These are phyloP conservation scores for Yarrowia phangngaensis DNA, from an alignment of 805 yeast genomes.

Conservation along the genomic window DNA sequence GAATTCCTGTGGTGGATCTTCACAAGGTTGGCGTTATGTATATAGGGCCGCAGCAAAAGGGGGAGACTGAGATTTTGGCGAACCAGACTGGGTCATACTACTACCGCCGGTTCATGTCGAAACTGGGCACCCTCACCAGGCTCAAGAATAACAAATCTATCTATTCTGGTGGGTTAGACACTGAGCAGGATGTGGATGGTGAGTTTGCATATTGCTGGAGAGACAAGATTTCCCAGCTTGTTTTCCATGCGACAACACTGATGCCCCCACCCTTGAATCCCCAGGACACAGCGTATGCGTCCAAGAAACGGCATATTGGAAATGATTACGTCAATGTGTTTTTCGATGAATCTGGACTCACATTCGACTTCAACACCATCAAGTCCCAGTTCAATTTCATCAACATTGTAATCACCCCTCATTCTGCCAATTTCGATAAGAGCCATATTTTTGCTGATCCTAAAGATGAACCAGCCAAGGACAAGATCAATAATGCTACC, in stretches of 20 bases:
- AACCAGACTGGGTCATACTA: slow-evolving; percentile 61
- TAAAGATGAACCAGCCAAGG: too few relatives aligned
- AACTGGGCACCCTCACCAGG: slow-evolving; percentile 58
- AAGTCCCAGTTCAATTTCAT: slow-evolving; percentile 79
- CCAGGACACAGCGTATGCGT: slow-evolving; percentile 46
- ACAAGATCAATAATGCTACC: slow-evolving; percentile 1
- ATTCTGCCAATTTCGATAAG: slow-evolving; percentile 37
- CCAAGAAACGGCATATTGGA: slow-evolving; percentile 82
- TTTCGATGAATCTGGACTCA: slow-evolving; percentile 68
- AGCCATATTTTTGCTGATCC: slow-evolving; percentile 25
- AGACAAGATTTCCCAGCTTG: slow-evolving; percentile 64
- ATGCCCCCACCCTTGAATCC: slow-evolving; percentile 53
- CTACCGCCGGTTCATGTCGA: slow-evolving; percentile 56
- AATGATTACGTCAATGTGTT: slow-evolving; percentile 77
- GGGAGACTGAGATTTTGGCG: slow-evolving; percentile 60
- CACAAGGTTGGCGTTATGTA: slow-evolving; percentile 77
- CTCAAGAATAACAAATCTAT: slow-evolving; percentile 52
- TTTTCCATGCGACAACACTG: slow-evolving; percentile 76
- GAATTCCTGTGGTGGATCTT: slow-evolving; percentile 72
- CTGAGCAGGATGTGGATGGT: slow-evolving; percentile 67
- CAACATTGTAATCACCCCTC: slow-evolving; percentile 73
- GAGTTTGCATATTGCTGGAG: slow-evolving; percentile 69
- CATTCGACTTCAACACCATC: slow-evolving; percentile 66
- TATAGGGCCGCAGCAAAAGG: slow-evolving; percentile 61
- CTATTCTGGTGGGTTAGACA: slow-evolving; percentile 79